Evolutionary conservation across 2,329 filamentous ascomycete species (phyloP), one percentile per base, ranked within the genome.

Genomic region (Claviceps africana): DNA sequence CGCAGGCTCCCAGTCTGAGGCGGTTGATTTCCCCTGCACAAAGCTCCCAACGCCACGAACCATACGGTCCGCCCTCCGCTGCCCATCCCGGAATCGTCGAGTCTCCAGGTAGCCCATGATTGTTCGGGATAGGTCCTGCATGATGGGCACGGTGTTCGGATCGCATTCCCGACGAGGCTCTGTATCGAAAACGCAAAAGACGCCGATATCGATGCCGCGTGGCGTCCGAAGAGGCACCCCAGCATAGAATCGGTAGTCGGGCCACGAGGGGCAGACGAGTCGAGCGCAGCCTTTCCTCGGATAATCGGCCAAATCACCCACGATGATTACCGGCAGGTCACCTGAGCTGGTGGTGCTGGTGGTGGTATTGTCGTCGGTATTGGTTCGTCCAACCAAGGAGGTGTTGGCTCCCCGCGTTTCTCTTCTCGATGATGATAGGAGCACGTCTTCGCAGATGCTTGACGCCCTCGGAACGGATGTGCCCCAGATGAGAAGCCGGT

Each of bases 141-240:
- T 52, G 10, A 59, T 57, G 0, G 56, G 57, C 0, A 65, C 59
- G 10, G 62, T 55, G 1, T 53, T 43, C 4, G 62, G 59, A 4
- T 59, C 59, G 54, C 66, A 64, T 1, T 17, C 13, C 8, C 19
- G 43, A 43, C 47, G 51, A 4, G 22, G 50, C 37, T 49, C 56
- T 19, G 42, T 48, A 40, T 58, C 55, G 15, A 65, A 57, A 1
- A 71, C 62, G 44, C 66, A 69, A 10, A 65, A 66, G 0, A 68
- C 65, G 3, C 71, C 71, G 4, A 73, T 73, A 48, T 72, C 69
- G 53, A 72, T 65, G 19, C 69, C 70, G 3, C 62, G 57, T 0
- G 57, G 62, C 0, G 67, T 68, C 0, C 67, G 64, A 13, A 73
- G 70, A 2, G 71, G 71, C 0, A 71, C 67, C 0, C 62, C 70